These are phyloP conservation scores for Diaporthe batatas DNA, from an alignment of 2,329 filamentous ascomycete genomes.

Conservation along the genomic window DNA sequence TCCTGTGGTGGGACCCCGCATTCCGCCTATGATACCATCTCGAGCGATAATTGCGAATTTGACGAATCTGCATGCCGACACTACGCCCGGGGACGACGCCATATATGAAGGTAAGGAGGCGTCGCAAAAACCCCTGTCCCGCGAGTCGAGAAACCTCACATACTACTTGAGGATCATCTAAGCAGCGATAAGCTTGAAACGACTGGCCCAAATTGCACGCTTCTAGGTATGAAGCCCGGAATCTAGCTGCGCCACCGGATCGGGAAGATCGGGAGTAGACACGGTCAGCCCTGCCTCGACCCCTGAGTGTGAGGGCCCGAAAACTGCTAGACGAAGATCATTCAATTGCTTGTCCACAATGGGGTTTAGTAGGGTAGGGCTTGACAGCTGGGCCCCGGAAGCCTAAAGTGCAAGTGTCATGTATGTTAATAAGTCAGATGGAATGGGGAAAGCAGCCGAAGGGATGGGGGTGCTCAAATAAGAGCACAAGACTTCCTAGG, in stretches of 20 bases:
- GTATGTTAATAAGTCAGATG: not conserved
- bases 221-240: not conserved
- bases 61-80: slow-evolving; percentile 36
- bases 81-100: slow-evolving; percentile 26
- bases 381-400: slow-evolving; percentile 20
- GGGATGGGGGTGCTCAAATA: not conserved
- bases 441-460: not conserved
- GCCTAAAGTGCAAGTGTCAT: slow-evolving; percentile 1
- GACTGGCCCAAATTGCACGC: slow-evolving; percentile 26
- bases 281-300: not conserved
- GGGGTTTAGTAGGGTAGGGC: not conserved
- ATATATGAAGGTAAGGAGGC: slow-evolving; percentile 37
- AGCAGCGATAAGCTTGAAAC: not conserved
- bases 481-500: not conserved
- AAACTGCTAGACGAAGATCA: not conserved
- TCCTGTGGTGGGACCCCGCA: slow-evolving; percentile 41
- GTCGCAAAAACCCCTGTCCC: not conserved
- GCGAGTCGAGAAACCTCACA: slow-evolving; percentile 23
- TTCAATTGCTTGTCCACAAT: not conserved
- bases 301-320: not conserved
- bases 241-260: not conserved
- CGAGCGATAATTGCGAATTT: slow-evolving; percentile 42
- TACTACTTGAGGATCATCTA: not conserved
- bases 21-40: slow-evolving; percentile 42
- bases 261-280: not conserved